Base-by-base conservation (phyloP, 257 asterid genomes). In the Vinca minor region DNA sequence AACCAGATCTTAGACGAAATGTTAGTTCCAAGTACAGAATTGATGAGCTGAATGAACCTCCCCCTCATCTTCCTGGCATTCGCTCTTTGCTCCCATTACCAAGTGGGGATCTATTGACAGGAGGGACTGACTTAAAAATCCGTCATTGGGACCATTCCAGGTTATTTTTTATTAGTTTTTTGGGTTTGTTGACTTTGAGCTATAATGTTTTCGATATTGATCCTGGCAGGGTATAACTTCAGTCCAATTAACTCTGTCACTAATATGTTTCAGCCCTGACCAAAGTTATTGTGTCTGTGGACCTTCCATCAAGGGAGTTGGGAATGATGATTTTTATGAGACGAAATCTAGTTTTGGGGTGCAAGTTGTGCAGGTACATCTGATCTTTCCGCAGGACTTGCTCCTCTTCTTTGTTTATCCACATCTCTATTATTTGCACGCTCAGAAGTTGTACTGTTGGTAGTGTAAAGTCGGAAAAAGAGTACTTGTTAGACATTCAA, bases 51-150 rank as follows among this genome's bases (percentile, higher is more conserved):
- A 89, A 71, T 69, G 96, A 93, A 69, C 87, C 91, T 28, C 80
- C 88, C 21, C 74, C 79, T 4, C 97, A 96, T 47, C 71, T 84
- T 65, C 89, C 96, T 75, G 99, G 99, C 69, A 78, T 89, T 71
- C 99, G 97, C 69, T 84, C 99, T 20, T 82, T 93, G 87, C 96
- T 93, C 72, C 99, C 99, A n/a, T 81, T 93, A 74, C 96, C 97
- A 70, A 89, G 97, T 69, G 99, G 99, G 67, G 97, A 93, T 86
- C 78, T 93, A 41, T 76, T 93, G 74, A 89, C 99, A 1, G 99
- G 94, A 74, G 97, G 99, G 59, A 85, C 95, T 44, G 99, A 93
- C 83, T 80, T 93, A 82, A 93, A 82, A 75, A 84, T 93, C 66
- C 99, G 99, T 25, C 87, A 94, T 41, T 93, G 99, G 99, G 92